Evolutionary conservation across 2,329 filamentous ascomycete genomes (phyloP).

Genomic region (Leptographium procerum): DNA sequence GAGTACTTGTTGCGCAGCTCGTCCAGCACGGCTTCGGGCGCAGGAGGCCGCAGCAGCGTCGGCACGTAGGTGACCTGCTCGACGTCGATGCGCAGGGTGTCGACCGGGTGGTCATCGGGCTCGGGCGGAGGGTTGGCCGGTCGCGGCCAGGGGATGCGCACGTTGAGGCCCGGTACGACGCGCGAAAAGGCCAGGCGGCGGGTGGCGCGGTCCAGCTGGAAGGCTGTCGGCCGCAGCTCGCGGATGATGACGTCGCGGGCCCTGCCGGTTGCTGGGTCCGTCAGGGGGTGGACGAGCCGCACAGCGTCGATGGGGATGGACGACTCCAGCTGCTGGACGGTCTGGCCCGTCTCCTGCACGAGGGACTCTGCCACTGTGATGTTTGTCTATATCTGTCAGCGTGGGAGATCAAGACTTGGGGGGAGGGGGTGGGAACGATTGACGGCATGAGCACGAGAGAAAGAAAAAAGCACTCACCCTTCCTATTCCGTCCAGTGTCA

Average conservation of each 20-base stretch:
- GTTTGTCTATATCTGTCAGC: conserved; percentile 22
- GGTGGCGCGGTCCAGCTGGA: conserved; percentile 37
- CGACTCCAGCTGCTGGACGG: conserved; percentile 36
- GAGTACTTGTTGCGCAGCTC: conserved; percentile 79
- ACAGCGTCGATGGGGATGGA: conserved; percentile 59
- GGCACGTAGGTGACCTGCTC: conserved; percentile 68
- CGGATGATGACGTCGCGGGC: conserved; percentile 69
- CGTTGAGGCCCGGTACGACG: conserved; percentile 59
- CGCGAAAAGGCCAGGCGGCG: conserved; percentile 39
- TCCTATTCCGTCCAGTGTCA: conserved; percentile 52
- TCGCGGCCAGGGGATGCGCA: conserved; percentile 67
- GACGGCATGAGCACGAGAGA: no score
- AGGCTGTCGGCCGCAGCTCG: conserved; percentile 45
- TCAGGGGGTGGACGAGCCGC: conserved; percentile 69
- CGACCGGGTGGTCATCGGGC: conserved; percentile 44
- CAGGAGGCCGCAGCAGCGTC: conserved; percentile 64
- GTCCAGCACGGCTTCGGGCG: conserved; percentile 68
- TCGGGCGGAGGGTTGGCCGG: conserved; percentile 26
- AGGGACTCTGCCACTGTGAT: conserved; percentile 28
- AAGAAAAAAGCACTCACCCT: no score
- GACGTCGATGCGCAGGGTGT: conserved; percentile 67
- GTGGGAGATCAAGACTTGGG: no score
- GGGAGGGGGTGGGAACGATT: no score
- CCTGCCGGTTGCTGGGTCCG: conserved; percentile 50
- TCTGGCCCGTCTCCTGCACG: conserved; percentile 19